A percentile compares a stretch with the other conserved stretches of the same genome.
Evolutionary conservation across 2,329 filamentous ascomycete species (phyloP).

Genomic region (Teratosphaeria pseudoeucalypti): DNA sequence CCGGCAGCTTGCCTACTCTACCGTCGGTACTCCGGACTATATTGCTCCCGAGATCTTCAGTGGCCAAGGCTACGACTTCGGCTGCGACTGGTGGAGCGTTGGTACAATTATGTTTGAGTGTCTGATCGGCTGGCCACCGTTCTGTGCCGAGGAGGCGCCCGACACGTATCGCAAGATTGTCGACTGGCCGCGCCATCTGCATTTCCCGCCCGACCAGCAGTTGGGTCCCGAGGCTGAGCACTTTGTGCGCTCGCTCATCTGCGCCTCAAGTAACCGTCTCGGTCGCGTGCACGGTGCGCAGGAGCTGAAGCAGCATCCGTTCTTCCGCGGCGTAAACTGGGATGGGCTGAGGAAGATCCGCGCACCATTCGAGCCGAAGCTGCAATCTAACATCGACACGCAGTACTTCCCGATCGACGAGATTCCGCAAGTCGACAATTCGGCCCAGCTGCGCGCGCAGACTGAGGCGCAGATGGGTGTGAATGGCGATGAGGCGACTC

Average conservation of each 20-base stretch:
- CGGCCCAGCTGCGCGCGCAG: slow-evolving; percentile 74
- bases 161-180: slow-evolving; percentile 99
- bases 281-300: slow-evolving; percentile 71
- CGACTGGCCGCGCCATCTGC: slow-evolving; percentile 90
- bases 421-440: slow-evolving; percentile 92
- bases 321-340: slow-evolving; percentile 96
- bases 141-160: slow-evolving; percentile 94
- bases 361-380: slow-evolving; percentile 88
- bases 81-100: slow-evolving; percentile 98
- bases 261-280: slow-evolving; percentile 84
- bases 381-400: slow-evolving; percentile 88
- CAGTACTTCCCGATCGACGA: slow-evolving; percentile 99
- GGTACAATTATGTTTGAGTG: slow-evolving; percentile 99
- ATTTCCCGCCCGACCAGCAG: slow-evolving; percentile 92
- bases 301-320: slow-evolving; percentile 87
- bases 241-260: slow-evolving; percentile 85
- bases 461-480: slow-evolving; percentile 61
- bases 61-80: slow-evolving; percentile 87
- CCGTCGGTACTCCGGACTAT: slow-evolving; percentile 95
- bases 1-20: slow-evolving; percentile 93
- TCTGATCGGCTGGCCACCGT: slow-evolving; percentile 94
- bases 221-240: slow-evolving; percentile 82
- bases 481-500: slow-evolving; percentile 64
- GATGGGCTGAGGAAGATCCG: slow-evolving; percentile 85
- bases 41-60: slow-evolving; percentile 98